These are phyloP conservation scores for Backusella mclennaniae DNA, from an alignment of 192 early-diverging fungal species.

Conservation along the genomic window DNA sequence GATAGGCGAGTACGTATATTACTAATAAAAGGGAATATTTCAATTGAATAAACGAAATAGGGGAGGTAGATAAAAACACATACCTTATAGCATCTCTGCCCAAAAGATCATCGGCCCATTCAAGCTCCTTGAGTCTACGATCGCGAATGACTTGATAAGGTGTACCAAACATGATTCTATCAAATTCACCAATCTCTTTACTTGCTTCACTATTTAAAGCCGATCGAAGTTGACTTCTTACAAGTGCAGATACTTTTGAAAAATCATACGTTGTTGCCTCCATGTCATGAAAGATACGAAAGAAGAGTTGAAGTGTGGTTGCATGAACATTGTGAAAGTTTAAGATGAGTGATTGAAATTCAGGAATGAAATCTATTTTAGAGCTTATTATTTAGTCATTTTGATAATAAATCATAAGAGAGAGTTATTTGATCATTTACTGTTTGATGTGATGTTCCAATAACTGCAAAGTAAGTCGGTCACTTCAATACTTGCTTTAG, in stretches of 20 bases:
- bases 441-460: slow-evolving; percentile 68
- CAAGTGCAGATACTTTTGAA: slow-evolving; percentile 52
- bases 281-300: slow-evolving; percentile 66
- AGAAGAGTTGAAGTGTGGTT: slow-evolving; percentile 52
- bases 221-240: slow-evolving; percentile 61
- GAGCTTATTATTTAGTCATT: background rate
- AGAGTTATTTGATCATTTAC: slow-evolving; percentile 41
- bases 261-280: slow-evolving; percentile 52
- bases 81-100: slow-evolving; percentile 59
- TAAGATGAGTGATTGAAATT: slow-evolving; percentile 65
- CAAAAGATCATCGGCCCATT: slow-evolving; percentile 65
- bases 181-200: slow-evolving; percentile 48
- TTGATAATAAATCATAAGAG: too few species aligned
- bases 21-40: slow-evolving; percentile 27
- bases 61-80: background rate
- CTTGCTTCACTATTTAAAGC: slow-evolving; percentile 31
- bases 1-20: slow-evolving; percentile 62
- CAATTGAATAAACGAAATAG: background rate
- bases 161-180: slow-evolving; percentile 57
- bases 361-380: slow-evolving; percentile 35
- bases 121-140: slow-evolving; percentile 64
- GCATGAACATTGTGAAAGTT: slow-evolving; percentile 56
- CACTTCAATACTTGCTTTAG: slow-evolving; percentile 58
- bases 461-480: slow-evolving; percentile 65
- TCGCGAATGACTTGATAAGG: slow-evolving; percentile 63